Evolutionary conservation across 352 stramenopile genomes (phyloP).

Genomic region (Globisporangium orthogonon): DNA sequence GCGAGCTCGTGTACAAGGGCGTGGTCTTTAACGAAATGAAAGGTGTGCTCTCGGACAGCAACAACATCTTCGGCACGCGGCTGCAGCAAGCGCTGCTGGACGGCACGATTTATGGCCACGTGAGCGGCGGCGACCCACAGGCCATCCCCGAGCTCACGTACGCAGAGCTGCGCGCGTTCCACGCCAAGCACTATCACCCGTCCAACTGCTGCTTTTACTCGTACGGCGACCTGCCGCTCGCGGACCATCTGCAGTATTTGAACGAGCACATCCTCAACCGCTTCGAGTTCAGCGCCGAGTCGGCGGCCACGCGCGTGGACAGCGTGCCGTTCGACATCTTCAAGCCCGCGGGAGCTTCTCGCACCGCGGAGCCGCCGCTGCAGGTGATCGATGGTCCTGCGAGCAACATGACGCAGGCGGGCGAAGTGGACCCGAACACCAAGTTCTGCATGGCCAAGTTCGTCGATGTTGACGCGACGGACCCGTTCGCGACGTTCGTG

Average conservation of each 20-base stretch:
- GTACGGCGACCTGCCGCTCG: slow-evolving; percentile 82
- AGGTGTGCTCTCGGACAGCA: slow-evolving; percentile 93
- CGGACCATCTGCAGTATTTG: slow-evolving; percentile 68
- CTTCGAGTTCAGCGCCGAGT: slow-evolving; percentile 54
- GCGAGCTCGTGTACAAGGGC: slow-evolving; percentile 74
- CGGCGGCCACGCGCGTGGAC: slow-evolving; percentile 40
- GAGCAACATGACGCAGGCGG: slow-evolving; percentile 45
- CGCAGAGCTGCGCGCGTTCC: slow-evolving; percentile 71
- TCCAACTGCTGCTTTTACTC: slow-evolving; percentile 89
- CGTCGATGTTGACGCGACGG: slow-evolving; percentile 54
- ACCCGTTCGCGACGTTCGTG: slow-evolving; percentile 74
- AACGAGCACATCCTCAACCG: slow-evolving; percentile 59
- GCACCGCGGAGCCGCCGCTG: slow-evolving; percentile 11
- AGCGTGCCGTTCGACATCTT: slow-evolving; percentile 34
- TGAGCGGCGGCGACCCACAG: slow-evolving; percentile 70
- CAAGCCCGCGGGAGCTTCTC: slow-evolving; percentile 13
- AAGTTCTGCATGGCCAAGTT: slow-evolving; percentile 80
- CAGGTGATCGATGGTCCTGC: slow-evolving; percentile 43
- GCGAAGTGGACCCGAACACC: slow-evolving; percentile 54
- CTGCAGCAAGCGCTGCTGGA: slow-evolving; percentile 91
- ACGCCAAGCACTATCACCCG: slow-evolving; percentile 83
- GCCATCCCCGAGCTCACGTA: slow-evolving; percentile 75
- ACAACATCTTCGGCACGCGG: slow-evolving; percentile 89
- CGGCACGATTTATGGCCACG: slow-evolving; percentile 78
- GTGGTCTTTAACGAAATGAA: slow-evolving; percentile 99